These are phyloP conservation scores for Allium cepa DNA, from an alignment of 106 monocot genomes.

Conservation along the genomic window DNA sequence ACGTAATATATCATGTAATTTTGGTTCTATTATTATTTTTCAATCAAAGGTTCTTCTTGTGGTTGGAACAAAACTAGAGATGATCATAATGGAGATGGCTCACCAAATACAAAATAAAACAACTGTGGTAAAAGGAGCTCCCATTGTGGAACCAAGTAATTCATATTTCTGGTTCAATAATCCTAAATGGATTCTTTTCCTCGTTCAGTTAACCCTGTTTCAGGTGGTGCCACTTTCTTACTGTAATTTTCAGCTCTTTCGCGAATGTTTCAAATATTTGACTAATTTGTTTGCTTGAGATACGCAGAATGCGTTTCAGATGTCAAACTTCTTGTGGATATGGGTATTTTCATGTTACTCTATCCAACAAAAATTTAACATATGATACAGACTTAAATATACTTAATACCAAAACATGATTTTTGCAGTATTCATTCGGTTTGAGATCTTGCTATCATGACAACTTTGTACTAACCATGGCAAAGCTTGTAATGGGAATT, in stretches of 20 bases:
- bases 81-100: conserved; percentile 58
- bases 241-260: too few relatives aligned
- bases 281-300: neutral
- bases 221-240: conserved; percentile 13
- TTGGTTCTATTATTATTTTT: too few relatives aligned
- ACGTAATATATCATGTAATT: too few relatives aligned
- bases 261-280: too few relatives aligned
- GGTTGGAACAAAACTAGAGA: conserved; percentile 48
- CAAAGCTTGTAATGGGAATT: conserved; percentile 29
- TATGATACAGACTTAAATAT: too few relatives aligned
- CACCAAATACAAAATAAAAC: conserved; percentile 35
- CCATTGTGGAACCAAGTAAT: conserved; percentile 43
- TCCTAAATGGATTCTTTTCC: conserved; percentile 37
- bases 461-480: conserved; percentile 18
- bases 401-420: neutral
- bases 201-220: conserved; percentile 46
- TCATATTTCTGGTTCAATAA: conserved; percentile 43
- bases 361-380: too few relatives aligned
- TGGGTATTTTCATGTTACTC: conserved; percentile 11
- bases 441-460: conserved; percentile 39
- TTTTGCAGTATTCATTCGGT: conserved; percentile 24
- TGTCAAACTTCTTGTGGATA: conserved; percentile 37
- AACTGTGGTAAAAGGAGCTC: conserved; percentile 41
- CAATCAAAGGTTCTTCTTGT: conserved; percentile 26
- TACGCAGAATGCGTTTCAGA: conserved; percentile 51